Evolutionary conservation across 176 grass and related monocot genomes (phyloP), one percentile per base, ranked within the genome.

Genomic region (Juncus effusus): DNA sequence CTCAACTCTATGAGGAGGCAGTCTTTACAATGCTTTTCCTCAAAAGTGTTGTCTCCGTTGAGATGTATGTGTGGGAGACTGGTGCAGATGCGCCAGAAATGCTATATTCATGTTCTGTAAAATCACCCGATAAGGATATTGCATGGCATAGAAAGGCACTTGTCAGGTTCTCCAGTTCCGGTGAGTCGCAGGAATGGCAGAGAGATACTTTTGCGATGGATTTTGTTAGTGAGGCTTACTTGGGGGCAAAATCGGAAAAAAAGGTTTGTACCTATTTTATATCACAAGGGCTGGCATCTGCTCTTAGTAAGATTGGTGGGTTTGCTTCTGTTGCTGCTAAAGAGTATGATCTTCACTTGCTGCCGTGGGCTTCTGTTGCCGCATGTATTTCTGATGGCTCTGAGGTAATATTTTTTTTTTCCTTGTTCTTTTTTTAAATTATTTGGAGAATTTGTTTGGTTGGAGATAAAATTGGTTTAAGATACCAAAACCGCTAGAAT

Each of bases 331-430:
- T 54, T 77, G 87, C 87, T 65, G 77, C 74, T n/a, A 91, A 96
- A 70, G 92, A 96, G 65, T 91, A 96, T 39, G 85, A 91, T 78
- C 82, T 88, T 83, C 82, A 84, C 55, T 75, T 96, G 65, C 63
- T 96, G 14, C 92, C 92, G n/a, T 96, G 92, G 87, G 87, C 82
- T 62, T 91, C 87, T 74, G 87, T 96, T 91, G 92, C 92, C 63
- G 82, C 92, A 74, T 96, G 92, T 79, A 86, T 91, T 54, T 88
- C 92, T 52, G 70, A 86, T 40, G 68, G 56, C 3, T 16, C 80
- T 41, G 79, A 96, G 87, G 92, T 91, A 91, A 41, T 85, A 5
- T 12, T 9, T 38, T 3, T 57, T 35, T 52, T 64, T 45, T 58
- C 35, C 61, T 28, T 37, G 3, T 72, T 14, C 5, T 40, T 72